A percentile compares a stretch with the other conserved stretches of the same genome.
phyloP scores from a whole-genome alignment of 495 filamentous ascomycete genomes.

The Podospora bellae-mahoneyi region DNA sequence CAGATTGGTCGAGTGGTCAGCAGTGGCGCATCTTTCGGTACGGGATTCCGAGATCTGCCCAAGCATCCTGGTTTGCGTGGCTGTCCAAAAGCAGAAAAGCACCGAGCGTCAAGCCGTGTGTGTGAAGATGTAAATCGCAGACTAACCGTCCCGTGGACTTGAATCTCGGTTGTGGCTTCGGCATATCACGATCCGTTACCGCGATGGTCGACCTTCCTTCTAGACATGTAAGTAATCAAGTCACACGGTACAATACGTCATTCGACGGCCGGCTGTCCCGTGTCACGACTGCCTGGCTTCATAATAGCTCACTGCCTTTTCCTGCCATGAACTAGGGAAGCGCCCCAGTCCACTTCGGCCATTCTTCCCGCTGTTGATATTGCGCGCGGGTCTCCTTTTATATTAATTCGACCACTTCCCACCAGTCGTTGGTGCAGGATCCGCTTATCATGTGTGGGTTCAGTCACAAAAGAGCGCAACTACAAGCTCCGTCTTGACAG shows the following conservation, averaged over 20 bases:
- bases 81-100: not conserved
- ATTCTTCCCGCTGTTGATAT: not conserved
- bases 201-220: not conserved
- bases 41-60: not conserved
- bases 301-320: not conserved
- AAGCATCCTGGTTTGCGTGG: not conserved
- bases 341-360: not conserved
- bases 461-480: not conserved
- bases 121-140: not conserved
- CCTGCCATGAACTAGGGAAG: not conserved
- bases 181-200: not conserved
- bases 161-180: not conserved
- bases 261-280: not conserved
- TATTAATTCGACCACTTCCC: slow-evolving; percentile 1
- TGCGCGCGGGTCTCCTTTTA: not conserved
- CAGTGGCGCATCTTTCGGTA: not conserved
- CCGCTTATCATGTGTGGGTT: slow-evolving; percentile 6
- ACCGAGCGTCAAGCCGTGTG: not conserved
- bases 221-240: not conserved
- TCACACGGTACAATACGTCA: not conserved
- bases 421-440: slow-evolving; percentile 1
- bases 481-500: slow-evolving; percentile 3
- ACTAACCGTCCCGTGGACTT: not conserved
- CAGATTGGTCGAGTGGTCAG: not conserved
- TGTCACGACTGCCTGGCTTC: not conserved